phyloP scores from a whole-genome alignment of 176 grass and related monocot genomes.

The Tuctoria greenei region DNA sequence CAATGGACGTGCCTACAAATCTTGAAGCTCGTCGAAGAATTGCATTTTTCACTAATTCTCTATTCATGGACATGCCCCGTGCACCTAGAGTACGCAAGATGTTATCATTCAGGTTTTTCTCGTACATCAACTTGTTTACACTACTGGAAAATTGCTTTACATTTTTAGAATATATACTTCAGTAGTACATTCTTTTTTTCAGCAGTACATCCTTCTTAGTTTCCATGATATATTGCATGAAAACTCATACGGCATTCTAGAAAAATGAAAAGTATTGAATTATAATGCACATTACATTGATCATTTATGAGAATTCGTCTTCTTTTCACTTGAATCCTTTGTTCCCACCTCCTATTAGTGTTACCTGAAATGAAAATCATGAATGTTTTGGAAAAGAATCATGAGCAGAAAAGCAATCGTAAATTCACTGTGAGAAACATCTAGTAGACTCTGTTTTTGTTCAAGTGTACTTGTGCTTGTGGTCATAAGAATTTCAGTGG shows the following conservation, averaged over 20 bases:
- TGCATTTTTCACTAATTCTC: constrained; percentile 95
- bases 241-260: not conserved
- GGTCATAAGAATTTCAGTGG: constrained; percentile 21
- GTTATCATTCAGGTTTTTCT: constrained; percentile 92
- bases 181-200: constrained; percentile 2
- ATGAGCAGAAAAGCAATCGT: not conserved
- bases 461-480: constrained; percentile 27
- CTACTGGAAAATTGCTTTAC: not conserved
- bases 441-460: constrained; percentile 5
- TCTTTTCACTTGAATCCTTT: constrained; percentile 30
- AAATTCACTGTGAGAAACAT: constrained; percentile 26
- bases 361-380: constrained; percentile 11
- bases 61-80: constrained; percentile 97
- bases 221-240: not conserved
- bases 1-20: constrained; percentile 89
- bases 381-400: not conserved
- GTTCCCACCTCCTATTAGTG: not conserved
- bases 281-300: constrained; percentile 12
- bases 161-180: constrained; percentile 22
- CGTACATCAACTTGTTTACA: constrained; percentile 12
- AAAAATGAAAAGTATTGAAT: not conserved
- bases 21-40: constrained; percentile 95
- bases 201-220: not conserved
- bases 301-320: constrained; percentile 10
- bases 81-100: constrained; percentile 93